These are phyloP conservation scores for Acanthamoeba royreba DNA, from an alignment of 208 protist genomes.

Conservation along the genomic window DNA sequence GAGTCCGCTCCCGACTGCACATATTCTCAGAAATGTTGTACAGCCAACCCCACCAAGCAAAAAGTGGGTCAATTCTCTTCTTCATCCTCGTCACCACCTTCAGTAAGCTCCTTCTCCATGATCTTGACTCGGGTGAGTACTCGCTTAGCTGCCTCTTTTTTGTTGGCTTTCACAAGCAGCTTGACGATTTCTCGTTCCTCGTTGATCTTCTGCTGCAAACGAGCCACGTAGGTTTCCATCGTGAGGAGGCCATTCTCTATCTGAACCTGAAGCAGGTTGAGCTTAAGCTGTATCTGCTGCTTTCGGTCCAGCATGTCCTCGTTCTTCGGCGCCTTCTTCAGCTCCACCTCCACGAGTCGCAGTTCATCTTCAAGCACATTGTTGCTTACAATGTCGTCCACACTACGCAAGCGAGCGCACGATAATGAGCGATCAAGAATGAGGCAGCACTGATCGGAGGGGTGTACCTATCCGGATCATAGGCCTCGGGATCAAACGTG, in stretches of 20 bases:
- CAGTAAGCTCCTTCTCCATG: slow-evolving; percentile 46
- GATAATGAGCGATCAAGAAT: neutral
- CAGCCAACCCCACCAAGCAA: no score
- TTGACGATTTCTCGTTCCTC: neutral
- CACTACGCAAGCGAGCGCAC: neutral
- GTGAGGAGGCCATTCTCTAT: neutral
- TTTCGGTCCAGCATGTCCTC: slow-evolving; percentile 17
- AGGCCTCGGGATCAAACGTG: neutral
- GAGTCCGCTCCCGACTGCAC: no score
- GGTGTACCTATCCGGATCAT: neutral
- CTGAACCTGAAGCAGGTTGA: neutral
- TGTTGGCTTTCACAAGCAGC: neutral
- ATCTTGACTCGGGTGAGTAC: slow-evolving; percentile 13
- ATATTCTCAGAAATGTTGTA: no score
- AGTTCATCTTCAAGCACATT: slow-evolving; percentile 33
- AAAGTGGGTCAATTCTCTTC: neutral
- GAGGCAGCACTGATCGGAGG: neutral
- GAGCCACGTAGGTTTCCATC: neutral
- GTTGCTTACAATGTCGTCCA: slow-evolving; percentile 40
- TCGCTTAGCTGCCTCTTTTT: neutral
- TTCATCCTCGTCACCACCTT: neutral
- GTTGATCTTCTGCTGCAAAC: neutral
- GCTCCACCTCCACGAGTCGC: no score
- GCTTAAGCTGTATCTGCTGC: neutral
- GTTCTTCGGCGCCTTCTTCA: neutral